A percentile compares a stretch with the other conserved stretches of the same genome.
Conservation (phyloP, 495 filamentous ascomycete species). For the Cetradonia linearis region DNA sequence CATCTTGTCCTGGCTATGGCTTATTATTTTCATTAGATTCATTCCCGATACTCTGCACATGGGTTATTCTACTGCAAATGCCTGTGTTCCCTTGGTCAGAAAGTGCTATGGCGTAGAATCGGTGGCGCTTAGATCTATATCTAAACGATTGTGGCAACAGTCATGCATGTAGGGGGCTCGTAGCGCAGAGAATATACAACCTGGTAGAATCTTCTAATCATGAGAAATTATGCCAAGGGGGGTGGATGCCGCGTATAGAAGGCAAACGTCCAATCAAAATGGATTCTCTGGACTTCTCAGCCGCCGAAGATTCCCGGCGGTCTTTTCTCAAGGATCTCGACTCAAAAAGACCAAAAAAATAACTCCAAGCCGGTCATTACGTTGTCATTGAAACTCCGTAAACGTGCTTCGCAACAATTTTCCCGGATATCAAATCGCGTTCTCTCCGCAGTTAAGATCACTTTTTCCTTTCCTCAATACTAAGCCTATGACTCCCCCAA, state of each 20-base stretch:
- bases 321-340: no score
- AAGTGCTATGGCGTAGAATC: constrained; percentile 31
- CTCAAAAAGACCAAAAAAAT: no score
- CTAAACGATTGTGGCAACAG: not conserved
- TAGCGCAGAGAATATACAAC: no score
- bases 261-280: no score
- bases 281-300: no score
- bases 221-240: no score
- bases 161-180: no score
- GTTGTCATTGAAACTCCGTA: not conserved
- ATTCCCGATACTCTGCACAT: constrained; percentile 7
- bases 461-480: not conserved
- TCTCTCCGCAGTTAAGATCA: not conserved
- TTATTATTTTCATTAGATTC: not conserved
- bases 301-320: no score
- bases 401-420: not conserved
- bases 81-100: constrained; percentile 48
- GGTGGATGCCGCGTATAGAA: no score
- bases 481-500: not conserved
- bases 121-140: not conserved
- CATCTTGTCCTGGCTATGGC: not conserved
- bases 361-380: not conserved
- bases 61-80: constrained; percentile 33
- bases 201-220: no score
- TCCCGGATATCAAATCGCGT: not conserved